Base-by-base conservation (phyloP, 352 stramenopile species). In the Globisporangium radiosum region DNA sequence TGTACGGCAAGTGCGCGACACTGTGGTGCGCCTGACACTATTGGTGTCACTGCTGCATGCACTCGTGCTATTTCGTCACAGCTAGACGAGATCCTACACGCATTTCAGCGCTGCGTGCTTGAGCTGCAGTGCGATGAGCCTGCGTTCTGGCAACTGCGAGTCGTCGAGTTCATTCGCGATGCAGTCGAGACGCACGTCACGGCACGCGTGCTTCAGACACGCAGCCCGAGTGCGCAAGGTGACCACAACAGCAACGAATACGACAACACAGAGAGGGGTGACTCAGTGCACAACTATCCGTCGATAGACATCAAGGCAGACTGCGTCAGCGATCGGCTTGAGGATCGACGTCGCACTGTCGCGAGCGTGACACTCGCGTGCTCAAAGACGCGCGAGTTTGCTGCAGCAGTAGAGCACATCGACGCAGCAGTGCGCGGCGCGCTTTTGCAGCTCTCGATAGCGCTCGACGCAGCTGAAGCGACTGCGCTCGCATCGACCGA, bases 141-240 rank as follows among this genome's bases (percentile, higher is more conserved):
- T 25, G 64, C 62, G 0, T 85, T 87, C 49, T 89, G 79, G 79
- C 64, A 87, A 55, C 58, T 87, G 36, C 64, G 66, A 11, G 52
- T 86, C 37, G 69, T 80, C 14, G 39, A 82, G 40, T 69, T 59
- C 40, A 76, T 90, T 15, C 64, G 65, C 9, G 17, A 62, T 3
- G 57, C 66, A 7, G 17, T 74, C 1, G 62, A 72, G 39, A 17
- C 59, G 13, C 64, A 59, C 4, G 25, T 69, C 7, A 56, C 44
- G 13, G 13, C 2, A 42, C 42, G 25, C 25, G 25, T 33, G 25
- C 25, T 33, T 33, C 25, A 33, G 25, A 33, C 25, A 33, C 25
- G 25, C 25, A 33, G 25, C 25, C 45, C 14, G 13, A 14, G 9
- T 15, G 55, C 25, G 25, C 25, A 33, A 33, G 25, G 25, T 33